Conservation (phyloP, 768 basidiomycete genomes). For the Amanita brunnescens region DNA sequence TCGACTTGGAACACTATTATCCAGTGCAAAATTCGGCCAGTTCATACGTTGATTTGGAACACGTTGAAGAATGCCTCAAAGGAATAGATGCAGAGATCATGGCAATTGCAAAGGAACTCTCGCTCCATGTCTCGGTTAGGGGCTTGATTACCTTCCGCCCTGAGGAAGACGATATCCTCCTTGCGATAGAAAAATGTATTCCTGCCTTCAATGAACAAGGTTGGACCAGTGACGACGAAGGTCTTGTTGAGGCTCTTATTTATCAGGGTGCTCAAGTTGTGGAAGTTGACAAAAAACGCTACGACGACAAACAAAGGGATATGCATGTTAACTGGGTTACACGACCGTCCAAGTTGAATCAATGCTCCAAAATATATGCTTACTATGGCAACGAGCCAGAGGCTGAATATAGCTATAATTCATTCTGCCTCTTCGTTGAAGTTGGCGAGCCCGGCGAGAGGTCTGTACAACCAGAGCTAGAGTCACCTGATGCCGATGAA, state of each 20-base stretch:
- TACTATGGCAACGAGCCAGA: not conserved
- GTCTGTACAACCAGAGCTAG: not conserved
- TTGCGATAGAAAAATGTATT: not conserved
- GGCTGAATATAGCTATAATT: not conserved
- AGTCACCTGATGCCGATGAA: not conserved
- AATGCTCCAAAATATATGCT: not conserved
- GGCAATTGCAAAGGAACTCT: not conserved
- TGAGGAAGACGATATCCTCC: not conserved
- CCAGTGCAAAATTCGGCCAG: constrained; percentile 12
- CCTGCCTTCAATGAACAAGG: not conserved
- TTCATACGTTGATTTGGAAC: not conserved
- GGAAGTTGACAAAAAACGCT: too few species aligned
- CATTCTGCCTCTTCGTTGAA: not conserved
- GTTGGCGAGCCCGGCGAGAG: not conserved
- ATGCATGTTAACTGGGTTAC: not conserved
- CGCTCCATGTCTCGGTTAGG: not conserved
- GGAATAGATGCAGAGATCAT: not conserved
- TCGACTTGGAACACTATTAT: constrained; percentile 19
- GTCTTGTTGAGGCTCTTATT: too few species aligned
- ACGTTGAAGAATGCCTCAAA: not conserved
- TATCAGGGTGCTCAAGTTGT: too few species aligned
- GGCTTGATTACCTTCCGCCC: not conserved
- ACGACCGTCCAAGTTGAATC: not conserved
- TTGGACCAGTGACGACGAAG: too few species aligned
- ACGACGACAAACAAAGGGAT: too few species aligned